Conservation (phyloP, 208 protist species). For the Trypanosoma vivax region DNA sequence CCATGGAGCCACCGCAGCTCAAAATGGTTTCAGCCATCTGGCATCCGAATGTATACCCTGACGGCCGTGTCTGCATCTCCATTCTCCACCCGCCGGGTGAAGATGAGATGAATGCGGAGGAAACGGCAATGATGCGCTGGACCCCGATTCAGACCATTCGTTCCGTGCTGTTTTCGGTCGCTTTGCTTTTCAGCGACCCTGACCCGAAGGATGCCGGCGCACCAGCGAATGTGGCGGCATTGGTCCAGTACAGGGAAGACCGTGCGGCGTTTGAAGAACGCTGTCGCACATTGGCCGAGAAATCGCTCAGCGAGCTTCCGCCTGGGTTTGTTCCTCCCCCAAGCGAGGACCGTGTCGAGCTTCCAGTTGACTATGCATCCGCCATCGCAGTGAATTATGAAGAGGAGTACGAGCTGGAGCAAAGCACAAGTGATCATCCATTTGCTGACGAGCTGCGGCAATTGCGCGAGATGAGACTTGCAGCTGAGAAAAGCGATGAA, state of each 20-base stretch:
- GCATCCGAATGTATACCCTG: conserved; percentile 96
- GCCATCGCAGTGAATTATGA: conserved; percentile 19
- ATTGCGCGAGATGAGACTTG: conserved; percentile 64
- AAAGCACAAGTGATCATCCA: neutral
- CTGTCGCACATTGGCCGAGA: conserved; percentile 68
- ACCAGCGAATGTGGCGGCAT: conserved; percentile 93
- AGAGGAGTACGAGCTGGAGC: conserved; percentile 14
- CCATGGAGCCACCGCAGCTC: conserved; percentile 93
- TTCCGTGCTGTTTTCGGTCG: conserved; percentile 92
- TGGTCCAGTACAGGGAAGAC: conserved; percentile 83
- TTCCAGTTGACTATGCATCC: conserved; percentile 17
- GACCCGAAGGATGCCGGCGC: conserved; percentile 89
- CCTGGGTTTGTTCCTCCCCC: conserved; percentile 68
- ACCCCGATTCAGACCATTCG: conserved; percentile 93
- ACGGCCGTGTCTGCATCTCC: conserved; percentile 97
- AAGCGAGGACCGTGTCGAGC: conserved; percentile 55
- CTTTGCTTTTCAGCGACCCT: conserved; percentile 92
- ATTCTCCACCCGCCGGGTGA: conserved; percentile 97
- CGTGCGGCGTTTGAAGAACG: conserved; percentile 47
- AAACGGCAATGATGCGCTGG: conserved; percentile 94
- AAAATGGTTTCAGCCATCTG: conserved; percentile 94
- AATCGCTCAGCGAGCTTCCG: conserved; percentile 87
- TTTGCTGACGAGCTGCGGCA: conserved; percentile 58
- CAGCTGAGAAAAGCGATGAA: conserved; percentile 42
- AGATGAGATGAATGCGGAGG: conserved; percentile 89